Evolutionary conservation across 2,329 filamentous ascomycete genomes (phyloP), one percentile per base, ranked within the genome.

Genomic region (Cercospora canescens): DNA sequence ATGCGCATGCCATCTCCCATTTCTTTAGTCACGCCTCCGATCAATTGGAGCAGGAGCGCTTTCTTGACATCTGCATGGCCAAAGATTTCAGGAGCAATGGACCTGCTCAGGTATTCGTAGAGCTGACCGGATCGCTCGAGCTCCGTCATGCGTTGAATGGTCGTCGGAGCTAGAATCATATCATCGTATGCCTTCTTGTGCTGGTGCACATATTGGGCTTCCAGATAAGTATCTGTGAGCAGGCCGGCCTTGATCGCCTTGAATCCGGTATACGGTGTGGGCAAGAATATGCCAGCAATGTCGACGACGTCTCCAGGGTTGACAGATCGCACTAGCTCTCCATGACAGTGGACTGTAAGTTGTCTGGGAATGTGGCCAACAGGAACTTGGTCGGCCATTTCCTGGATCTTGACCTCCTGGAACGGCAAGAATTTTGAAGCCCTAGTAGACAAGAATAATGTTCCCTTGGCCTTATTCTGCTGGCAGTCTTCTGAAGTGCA

Each of bases 1-100:
- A 99, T 99, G 75, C 93, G 91, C 95, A 99, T 98, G 67, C 95
- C 95, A 76, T 99, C 95, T 60, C 93, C 93, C 87, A 98, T 96
- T 76, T 95, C 90, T 80, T 99, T 99, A 4, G 89, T 95, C 1
- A 97, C 94, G 82, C 95, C 95, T 68, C 95, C 95, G 71, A 99
- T 97, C 35, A 99, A 87, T 32, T 98, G 89, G 5, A 99, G 85
- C n/a, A 99, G 86, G 12, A 99, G 87, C 1, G 95, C 95, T 80
- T 99, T 99, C 84, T 99, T 99, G 59, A 99, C 95, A 78, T 99
- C 95, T 24, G 96, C 84, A 77, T 99, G 95, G 30, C 95, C 95
- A 75, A 90, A 99, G 66, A 99, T 99, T 80, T 99, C 95, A 2
- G 95, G 95, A 0, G 95, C 95, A 75, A 99, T 99, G 0, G 95